Conservation (phyloP, 768 basidiomycete species). For the Xerocomellus amylosporus region DNA sequence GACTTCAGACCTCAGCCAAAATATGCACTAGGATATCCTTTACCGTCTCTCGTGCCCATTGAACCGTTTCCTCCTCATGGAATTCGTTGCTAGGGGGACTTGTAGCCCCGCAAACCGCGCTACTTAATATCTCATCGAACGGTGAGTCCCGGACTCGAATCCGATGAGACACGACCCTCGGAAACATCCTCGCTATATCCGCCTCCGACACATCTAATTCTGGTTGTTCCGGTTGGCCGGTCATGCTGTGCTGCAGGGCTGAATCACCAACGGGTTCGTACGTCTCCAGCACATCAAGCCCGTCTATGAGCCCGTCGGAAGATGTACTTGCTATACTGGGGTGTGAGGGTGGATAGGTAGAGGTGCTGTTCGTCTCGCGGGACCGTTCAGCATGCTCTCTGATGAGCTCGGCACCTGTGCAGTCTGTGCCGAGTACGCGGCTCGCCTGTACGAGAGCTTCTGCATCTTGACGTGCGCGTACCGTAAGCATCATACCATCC, state of each 20-base stretch:
- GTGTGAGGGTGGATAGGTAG: conserved; percentile 19
- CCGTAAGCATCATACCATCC: conserved; percentile 66
- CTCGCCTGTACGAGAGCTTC: conserved; percentile 65
- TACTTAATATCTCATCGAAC: conserved; percentile 65
- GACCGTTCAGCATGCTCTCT: conserved; percentile 22
- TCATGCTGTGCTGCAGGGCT: conserved; percentile 2
- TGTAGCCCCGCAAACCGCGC: conserved; percentile 57
- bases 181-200: conserved; percentile 71
- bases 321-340: conserved; percentile 18
- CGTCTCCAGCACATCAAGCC: conserved; percentile 13
- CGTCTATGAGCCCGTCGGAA: conserved; percentile 23
- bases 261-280: conserved; percentile 1
- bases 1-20: conserved; percentile 45
- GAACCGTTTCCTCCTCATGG: conserved; percentile 12
- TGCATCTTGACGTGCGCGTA: conserved; percentile 58
- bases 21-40: conserved; percentile 66
- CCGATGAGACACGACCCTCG: conserved; percentile 72
- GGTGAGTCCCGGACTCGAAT: conserved; percentile 67
- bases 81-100: conserved; percentile 15
- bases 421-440: conserved; percentile 61
- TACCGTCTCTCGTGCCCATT: conserved; percentile 49
- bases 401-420: conserved; percentile 59
- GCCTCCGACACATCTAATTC: conserved; percentile 66
- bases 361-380: conserved; percentile 19
- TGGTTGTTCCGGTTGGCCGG: conserved; percentile 18